These are phyloP conservation scores for Serendipita sp. DNA, from an alignment of 768 basidiomycete genomes.

Conservation along the genomic window DNA sequence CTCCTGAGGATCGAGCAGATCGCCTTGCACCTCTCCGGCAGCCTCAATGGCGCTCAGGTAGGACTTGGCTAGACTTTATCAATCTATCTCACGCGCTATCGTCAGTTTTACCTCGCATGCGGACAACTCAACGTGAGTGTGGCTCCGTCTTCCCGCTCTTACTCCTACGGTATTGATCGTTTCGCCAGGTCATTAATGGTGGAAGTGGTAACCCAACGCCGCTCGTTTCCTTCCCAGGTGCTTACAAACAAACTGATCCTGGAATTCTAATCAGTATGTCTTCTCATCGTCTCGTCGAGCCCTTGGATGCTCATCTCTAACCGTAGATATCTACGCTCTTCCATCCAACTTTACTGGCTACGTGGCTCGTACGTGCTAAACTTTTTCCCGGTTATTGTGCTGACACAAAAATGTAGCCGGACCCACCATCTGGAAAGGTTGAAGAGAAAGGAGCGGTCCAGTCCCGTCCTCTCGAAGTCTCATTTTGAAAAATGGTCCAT, in stretches of 20 bases:
- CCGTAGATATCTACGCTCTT: constrained; percentile 8
- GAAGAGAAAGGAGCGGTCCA: background rate
- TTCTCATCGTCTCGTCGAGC: background rate
- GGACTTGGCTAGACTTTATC: background rate
- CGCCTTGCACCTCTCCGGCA: constrained; percentile 12
- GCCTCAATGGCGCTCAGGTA: constrained; percentile 12
- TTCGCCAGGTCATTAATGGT: constrained; percentile 8
- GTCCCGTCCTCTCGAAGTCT: too few species aligned
- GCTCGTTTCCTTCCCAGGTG: constrained; percentile 6
- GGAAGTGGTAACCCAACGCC: background rate
- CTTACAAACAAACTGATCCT: background rate
- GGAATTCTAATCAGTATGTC: background rate
- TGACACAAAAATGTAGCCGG: background rate
- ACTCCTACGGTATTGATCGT: constrained; percentile 13
- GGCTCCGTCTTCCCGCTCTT: constrained; percentile 7
- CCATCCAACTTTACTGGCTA: constrained; percentile 9
- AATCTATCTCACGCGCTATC: background rate
- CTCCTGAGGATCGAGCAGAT: constrained; percentile 13
- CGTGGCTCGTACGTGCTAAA: constrained; percentile 5
- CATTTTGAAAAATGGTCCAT: too few species aligned
- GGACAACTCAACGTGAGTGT: constrained; percentile 10
- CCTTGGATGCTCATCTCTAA: background rate
- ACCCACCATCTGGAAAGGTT: constrained; percentile 7
- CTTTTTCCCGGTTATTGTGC: background rate
- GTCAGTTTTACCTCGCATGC: constrained; percentile 13